Conservation (phyloP, 2,329 filamentous ascomycete genomes). For the Ploettnerulaceae sp. region DNA sequence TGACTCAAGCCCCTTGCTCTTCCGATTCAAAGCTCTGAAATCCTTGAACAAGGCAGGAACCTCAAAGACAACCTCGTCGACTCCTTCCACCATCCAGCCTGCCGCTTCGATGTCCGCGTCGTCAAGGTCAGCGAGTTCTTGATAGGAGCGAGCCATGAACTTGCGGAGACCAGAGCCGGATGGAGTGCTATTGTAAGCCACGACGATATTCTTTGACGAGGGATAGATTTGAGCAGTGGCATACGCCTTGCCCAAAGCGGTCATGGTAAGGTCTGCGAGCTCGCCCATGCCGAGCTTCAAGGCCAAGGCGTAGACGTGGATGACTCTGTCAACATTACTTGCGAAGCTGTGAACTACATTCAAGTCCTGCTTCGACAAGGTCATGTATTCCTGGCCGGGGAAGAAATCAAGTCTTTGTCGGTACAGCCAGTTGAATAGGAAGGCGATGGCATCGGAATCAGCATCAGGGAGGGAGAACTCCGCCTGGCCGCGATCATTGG, state of each 20-base stretch:
- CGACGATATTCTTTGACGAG: not conserved
- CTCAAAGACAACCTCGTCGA: not conserved
- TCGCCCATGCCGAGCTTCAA: not conserved
- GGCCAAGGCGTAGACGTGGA: constrained; percentile 4
- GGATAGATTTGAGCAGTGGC: not conserved
- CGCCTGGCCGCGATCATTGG: not conserved
- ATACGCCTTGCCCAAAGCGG: not conserved
- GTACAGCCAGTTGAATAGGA: constrained; percentile 4
- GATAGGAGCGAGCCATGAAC: constrained; percentile 9
- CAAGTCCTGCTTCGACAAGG: too few relatives aligned
- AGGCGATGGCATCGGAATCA: not conserved
- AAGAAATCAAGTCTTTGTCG: not conserved
- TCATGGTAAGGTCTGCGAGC: constrained; percentile 1
- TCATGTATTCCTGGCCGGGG: too few relatives aligned
- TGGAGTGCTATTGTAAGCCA: not conserved
- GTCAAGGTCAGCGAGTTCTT: constrained; percentile 1
- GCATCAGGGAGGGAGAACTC: constrained; percentile 3
- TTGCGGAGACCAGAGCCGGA: not conserved
- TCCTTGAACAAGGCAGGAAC: constrained; percentile 6
- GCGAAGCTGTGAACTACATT: too few relatives aligned
- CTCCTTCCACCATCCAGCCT: not conserved
- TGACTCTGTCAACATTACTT: not conserved
- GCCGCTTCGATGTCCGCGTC: not conserved
- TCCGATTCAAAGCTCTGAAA: constrained; percentile 5
- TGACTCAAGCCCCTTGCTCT: constrained; percentile 1